A percentile compares a stretch with the other conserved stretches of the same genome.
These are phyloP conservation scores for Calophaca sinica DNA, from an alignment of 306 rosid species.

Conservation along the genomic window DNA sequence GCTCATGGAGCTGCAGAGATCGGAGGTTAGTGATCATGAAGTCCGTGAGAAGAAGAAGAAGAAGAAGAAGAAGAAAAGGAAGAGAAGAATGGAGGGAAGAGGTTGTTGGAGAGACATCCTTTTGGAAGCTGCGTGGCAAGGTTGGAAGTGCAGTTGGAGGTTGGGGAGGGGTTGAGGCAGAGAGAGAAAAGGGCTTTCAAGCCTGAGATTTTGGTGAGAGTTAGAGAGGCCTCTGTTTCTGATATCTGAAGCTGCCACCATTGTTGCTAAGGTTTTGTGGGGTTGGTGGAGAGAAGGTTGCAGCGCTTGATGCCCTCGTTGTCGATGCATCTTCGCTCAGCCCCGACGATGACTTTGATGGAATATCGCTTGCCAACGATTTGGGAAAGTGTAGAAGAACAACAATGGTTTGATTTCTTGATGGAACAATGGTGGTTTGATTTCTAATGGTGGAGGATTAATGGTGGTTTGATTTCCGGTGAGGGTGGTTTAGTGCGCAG, in stretches of 20 bases:
- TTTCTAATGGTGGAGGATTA: too few relatives aligned
- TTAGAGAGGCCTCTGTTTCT: constrained; percentile 67
- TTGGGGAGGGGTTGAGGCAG: constrained; percentile 91
- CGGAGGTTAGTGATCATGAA: constrained; percentile 54
- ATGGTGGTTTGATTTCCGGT: too few relatives aligned
- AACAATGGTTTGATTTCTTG: too few relatives aligned
- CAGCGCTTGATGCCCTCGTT: too few relatives aligned
- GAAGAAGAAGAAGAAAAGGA: too few relatives aligned
- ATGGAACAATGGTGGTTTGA: too few relatives aligned
- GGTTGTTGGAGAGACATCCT: constrained; percentile 53
- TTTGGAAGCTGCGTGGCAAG: constrained; percentile 86
- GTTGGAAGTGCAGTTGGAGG: constrained; percentile 86
- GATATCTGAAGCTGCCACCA: constrained; percentile 89
- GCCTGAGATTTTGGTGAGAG: constrained; percentile 66
- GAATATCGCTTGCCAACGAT: too few relatives aligned
- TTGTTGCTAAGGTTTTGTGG: constrained; percentile 89
- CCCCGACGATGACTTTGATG: too few relatives aligned
- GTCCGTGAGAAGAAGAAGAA: constrained; percentile 51
- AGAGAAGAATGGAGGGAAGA: background rate
- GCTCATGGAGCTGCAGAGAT: constrained; percentile 78
- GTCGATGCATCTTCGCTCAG: too few relatives aligned
- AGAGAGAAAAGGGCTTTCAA: constrained; percentile 87
- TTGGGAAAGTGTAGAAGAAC: too few relatives aligned
- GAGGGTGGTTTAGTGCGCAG: too few relatives aligned
- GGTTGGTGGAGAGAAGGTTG: too few relatives aligned